phyloP scores from a whole-genome alignment of 179 eudicot species.

The Actinidia chinensis region DNA sequence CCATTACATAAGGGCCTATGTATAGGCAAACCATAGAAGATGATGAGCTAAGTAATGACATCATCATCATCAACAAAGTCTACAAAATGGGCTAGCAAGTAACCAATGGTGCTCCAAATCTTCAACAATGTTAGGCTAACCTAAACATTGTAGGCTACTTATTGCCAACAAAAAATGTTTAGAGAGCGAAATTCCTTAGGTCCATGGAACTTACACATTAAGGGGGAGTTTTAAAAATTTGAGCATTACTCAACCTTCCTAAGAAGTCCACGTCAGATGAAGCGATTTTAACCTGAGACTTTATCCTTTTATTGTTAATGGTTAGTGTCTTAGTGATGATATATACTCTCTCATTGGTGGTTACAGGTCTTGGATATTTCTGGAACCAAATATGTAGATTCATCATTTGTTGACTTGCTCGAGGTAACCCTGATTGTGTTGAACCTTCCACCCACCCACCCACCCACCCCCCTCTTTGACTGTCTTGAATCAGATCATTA shows the following conservation, averaged over 20 bases:
- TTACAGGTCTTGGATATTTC: conserved; percentile 56
- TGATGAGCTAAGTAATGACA: no score
- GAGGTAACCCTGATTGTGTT: conserved; percentile 46
- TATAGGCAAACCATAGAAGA: no score
- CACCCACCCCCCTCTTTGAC: no score
- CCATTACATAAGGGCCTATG: no score
- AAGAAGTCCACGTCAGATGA: neutral
- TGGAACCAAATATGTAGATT: conserved; percentile 33
- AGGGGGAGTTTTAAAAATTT: neutral
- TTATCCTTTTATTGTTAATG: neutral
- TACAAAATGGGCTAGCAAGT: no score
- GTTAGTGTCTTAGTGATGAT: conserved; percentile 1
- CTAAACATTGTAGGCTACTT: no score
- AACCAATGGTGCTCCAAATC: no score
- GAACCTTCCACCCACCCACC: no score
- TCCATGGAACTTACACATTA: conserved; percentile 6
- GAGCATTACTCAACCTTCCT: neutral
- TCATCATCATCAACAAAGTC: no score
- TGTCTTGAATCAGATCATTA: neutral
- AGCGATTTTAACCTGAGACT: neutral
- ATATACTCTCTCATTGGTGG: conserved; percentile 35
- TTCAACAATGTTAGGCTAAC: no score
- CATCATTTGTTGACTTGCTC: conserved; percentile 56
- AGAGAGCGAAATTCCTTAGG: neutral
- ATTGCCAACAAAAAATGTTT: no score